phyloP scores from a whole-genome alignment of 805 yeast genomes.

The Hermanozyma aechmeae region DNA sequence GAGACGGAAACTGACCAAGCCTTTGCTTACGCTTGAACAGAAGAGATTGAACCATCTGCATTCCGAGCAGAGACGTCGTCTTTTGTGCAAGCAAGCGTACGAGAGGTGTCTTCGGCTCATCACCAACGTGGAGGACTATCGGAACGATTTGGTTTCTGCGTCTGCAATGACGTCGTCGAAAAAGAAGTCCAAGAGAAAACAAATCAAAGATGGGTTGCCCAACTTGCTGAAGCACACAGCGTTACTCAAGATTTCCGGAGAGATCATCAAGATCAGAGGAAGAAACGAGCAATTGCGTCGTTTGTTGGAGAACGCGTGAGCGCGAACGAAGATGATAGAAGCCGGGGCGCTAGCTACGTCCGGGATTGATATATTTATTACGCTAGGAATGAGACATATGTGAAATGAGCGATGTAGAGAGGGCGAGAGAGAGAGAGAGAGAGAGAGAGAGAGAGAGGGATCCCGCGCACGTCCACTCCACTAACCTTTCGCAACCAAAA shows the following conservation, averaged over 20 bases:
- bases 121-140: conserved; percentile 30
- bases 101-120: conserved; percentile 32
- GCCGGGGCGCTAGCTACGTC: background rate
- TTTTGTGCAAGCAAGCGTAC: conserved; percentile 35
- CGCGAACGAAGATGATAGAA: background rate
- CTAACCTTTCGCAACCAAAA: no score
- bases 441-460: background rate
- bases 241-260: conserved; percentile 28
- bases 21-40: conserved; percentile 29
- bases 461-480: no score
- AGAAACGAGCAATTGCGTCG: conserved; percentile 24
- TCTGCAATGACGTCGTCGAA: conserved; percentile 7
- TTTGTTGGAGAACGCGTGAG: conserved; percentile 7
- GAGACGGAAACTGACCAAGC: conserved; percentile 26
- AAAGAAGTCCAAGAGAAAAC: conserved; percentile 27
- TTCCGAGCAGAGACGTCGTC: conserved; percentile 35
- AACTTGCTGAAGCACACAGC: conserved; percentile 36
- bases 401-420: background rate
- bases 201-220: conserved; percentile 36
- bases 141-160: conserved; percentile 18
- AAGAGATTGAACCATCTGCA: conserved; percentile 33
- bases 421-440: background rate
- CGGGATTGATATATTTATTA: background rate
- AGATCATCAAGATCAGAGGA: conserved; percentile 23
- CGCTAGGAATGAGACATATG: background rate